phyloP scores from a whole-genome alignment of 2,329 filamentous ascomycete genomes.

The Alternaria angustiovoidea region DNA sequence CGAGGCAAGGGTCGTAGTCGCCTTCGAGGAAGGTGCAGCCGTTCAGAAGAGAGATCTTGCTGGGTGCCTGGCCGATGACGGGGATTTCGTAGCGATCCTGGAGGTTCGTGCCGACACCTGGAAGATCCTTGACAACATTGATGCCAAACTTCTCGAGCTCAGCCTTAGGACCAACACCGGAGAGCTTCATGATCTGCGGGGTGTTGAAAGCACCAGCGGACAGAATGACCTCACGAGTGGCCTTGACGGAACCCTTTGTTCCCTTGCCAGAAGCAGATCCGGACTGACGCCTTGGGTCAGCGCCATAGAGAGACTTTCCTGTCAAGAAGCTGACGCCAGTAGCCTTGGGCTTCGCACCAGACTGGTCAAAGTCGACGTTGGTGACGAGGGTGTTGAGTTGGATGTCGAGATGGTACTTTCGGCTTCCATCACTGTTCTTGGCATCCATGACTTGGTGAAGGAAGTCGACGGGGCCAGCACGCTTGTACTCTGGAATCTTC shows the following conservation, averaged over 20 bases:
- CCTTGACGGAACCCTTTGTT: constrained; percentile 37
- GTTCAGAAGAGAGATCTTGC: constrained; percentile 46
- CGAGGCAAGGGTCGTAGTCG: constrained; percentile 55
- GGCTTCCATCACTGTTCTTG: constrained; percentile 58
- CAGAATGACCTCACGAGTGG: constrained; percentile 38
- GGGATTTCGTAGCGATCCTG: constrained; percentile 65
- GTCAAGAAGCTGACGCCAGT: constrained; percentile 53
- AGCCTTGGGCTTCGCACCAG: constrained; percentile 58
- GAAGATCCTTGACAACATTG: constrained; percentile 62
- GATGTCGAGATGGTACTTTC: constrained; percentile 64
- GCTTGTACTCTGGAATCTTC: constrained; percentile 50
- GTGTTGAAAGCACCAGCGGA: constrained; percentile 65
- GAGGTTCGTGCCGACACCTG: constrained; percentile 71
- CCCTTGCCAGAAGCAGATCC: constrained; percentile 20
- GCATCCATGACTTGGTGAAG: constrained; percentile 59
- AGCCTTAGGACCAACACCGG: constrained; percentile 65
- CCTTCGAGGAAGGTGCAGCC: constrained; percentile 51
- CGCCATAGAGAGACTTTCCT: constrained; percentile 51
- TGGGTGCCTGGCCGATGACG: constrained; percentile 56
- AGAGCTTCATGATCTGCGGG: constrained; percentile 68
- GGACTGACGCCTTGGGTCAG: constrained; percentile 43
- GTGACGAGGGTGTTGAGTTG: constrained; percentile 69
- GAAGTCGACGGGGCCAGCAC: constrained; percentile 64
- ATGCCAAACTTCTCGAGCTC: constrained; percentile 66
- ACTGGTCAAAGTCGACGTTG: constrained; percentile 70